phyloP scores from a whole-genome alignment of 805 yeast genomes.

The Ogataea paradorogensis region DNA sequence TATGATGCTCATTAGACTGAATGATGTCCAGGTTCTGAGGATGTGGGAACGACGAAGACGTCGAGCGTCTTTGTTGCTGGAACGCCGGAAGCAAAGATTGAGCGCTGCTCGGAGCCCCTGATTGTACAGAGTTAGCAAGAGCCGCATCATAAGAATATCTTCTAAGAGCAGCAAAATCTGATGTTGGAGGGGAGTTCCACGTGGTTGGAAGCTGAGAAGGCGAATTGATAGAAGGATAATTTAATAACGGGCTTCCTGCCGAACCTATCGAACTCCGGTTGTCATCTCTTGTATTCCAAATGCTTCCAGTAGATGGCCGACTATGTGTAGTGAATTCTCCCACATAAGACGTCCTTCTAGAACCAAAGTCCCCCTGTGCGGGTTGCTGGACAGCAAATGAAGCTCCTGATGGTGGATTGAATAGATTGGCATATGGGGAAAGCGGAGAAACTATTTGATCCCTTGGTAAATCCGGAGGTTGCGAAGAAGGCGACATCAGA shows the following conservation, averaged over 20 bases:
- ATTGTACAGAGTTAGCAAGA: slow-evolving; percentile 12
- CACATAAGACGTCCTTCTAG: slow-evolving; percentile 23
- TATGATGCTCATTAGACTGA: slow-evolving; percentile 21
- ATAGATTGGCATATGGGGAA: slow-evolving; percentile 17
- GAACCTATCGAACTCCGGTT: slow-evolving; percentile 26
- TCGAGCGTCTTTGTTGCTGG: slow-evolving; percentile 14
- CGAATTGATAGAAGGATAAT: slow-evolving; percentile 14
- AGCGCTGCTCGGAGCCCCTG: slow-evolving; percentile 7
- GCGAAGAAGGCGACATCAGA: slow-evolving; percentile 7
- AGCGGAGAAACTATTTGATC: slow-evolving; percentile 20
- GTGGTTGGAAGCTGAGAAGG: slow-evolving; percentile 17
- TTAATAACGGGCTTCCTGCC: slow-evolving; percentile 24
- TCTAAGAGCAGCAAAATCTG: slow-evolving; percentile 24
- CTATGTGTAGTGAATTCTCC: slow-evolving; percentile 22
- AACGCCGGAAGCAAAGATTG: slow-evolving; percentile 11
- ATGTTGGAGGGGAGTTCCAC: slow-evolving; percentile 27
- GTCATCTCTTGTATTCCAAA: slow-evolving; percentile 19
- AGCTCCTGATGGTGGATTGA: slow-evolving; percentile 13
- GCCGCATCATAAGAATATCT: slow-evolving; percentile 27
- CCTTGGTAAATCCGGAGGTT: slow-evolving; percentile 11
- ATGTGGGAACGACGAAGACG: slow-evolving; percentile 17
- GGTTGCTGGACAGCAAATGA: slow-evolving; percentile 4
- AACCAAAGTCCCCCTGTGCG: slow-evolving; percentile 10
- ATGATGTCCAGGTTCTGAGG: slow-evolving; percentile 24
- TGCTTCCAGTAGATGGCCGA: slow-evolving; percentile 20